Evolutionary conservation across 2,329 filamentous ascomycete genomes (phyloP).

Genomic region (Exophiala sideris): DNA sequence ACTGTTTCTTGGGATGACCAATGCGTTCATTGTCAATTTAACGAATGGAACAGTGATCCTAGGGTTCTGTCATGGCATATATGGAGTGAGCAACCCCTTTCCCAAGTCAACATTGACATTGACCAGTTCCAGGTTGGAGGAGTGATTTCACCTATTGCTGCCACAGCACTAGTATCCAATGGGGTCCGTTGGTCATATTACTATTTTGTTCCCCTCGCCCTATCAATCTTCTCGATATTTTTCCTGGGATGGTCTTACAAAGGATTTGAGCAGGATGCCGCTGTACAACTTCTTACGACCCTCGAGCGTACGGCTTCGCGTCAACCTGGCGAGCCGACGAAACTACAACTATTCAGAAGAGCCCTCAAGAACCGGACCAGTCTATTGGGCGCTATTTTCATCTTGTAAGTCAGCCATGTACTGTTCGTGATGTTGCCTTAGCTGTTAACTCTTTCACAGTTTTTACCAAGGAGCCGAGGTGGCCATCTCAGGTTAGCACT

Average conservation of each 20-base stretch:
- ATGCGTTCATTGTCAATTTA: conserved; percentile 55
- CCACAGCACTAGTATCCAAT: conserved; percentile 66
- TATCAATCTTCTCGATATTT: conserved; percentile 56
- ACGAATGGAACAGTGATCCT: conserved; percentile 51
- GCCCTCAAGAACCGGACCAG: conserved; percentile 58
- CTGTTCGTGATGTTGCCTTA: neutral
- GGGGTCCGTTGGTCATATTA: conserved; percentile 66
- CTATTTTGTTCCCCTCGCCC: conserved; percentile 63
- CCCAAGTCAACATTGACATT: neutral
- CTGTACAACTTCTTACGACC: conserved; percentile 41
- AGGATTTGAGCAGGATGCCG: conserved; percentile 63
- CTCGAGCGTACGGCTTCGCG: conserved; percentile 42
- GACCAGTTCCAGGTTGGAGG: conserved; percentile 49
- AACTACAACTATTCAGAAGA: conserved; percentile 41
- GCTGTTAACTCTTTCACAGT: conserved; percentile 13
- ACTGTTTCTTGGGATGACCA: conserved; percentile 53
- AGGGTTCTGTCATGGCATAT: conserved; percentile 35
- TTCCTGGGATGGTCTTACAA: conserved; percentile 67
- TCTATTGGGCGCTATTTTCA: conserved; percentile 72
- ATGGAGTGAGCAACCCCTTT: conserved; percentile 39
- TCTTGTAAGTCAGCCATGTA: conserved; percentile 51
- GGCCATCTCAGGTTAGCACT: conserved; percentile 61
- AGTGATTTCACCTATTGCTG: conserved; percentile 65
- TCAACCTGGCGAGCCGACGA: conserved; percentile 33
- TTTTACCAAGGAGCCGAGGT: conserved; percentile 84